Percentiles rank a stretch among this genome's conserved stretches.
Evolutionary conservation across 306 rosid genomes (phyloP).

Genomic region (Vigna trinervia): DNA sequence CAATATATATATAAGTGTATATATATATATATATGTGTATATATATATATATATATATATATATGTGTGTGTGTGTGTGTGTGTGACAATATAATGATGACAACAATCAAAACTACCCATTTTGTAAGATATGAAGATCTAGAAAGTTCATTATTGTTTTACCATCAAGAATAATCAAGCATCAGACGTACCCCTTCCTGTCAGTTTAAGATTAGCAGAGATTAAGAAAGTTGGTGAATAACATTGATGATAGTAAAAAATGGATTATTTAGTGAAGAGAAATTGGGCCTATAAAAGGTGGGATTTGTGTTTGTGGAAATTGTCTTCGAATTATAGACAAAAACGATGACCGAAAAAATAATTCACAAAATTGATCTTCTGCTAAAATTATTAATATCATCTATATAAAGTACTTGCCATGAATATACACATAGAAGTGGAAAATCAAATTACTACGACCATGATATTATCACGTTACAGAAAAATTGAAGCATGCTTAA

Average conservation of each 20-base stretch:
- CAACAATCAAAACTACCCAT: not conserved
- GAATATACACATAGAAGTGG: not conserved
- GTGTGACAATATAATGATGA: not conserved
- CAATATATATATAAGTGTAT: too few relatives aligned
- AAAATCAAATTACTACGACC: not conserved
- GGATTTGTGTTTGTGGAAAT: too few relatives aligned
- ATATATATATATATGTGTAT: too few relatives aligned
- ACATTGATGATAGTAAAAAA: too few relatives aligned
- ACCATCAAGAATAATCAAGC: not conserved
- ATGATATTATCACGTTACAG: not conserved
- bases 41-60: too few relatives aligned
- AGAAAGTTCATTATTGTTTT: not conserved
- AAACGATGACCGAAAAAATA: too few relatives aligned
- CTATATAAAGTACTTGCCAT: not conserved
- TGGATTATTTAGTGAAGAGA: too few relatives aligned
- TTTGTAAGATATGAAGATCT: not conserved
- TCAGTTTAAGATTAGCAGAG: not conserved
- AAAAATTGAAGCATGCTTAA: not conserved
- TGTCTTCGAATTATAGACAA: too few relatives aligned
- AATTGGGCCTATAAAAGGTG: too few relatives aligned
- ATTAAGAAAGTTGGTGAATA: not conserved
- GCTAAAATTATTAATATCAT: not conserved
- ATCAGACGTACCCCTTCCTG: not conserved
- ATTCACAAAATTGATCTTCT: not conserved
- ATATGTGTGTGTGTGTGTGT: too few relatives aligned